Percentiles rank a stretch among this genome's conserved stretches.
These are phyloP conservation scores for Diplodia scrobiculata DNA, from an alignment of 2,329 filamentous ascomycete genomes.

Conservation along the genomic window DNA sequence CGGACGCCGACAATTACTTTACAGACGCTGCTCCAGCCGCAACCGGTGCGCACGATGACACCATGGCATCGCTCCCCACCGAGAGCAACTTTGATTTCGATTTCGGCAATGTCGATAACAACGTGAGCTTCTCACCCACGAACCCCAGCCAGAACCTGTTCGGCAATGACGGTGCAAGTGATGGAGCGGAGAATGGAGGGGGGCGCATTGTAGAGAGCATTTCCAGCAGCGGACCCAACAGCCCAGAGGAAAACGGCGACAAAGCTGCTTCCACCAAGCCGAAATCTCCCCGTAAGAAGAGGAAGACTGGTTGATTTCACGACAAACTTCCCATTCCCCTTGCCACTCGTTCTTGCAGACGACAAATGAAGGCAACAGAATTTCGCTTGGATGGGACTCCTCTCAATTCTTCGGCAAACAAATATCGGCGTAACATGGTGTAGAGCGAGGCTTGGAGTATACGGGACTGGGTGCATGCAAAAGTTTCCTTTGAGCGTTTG, in stretches of 20 bases:
- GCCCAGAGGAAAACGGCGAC: conserved; percentile 32
- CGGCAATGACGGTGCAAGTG: conserved; percentile 9
- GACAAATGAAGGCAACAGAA: neutral
- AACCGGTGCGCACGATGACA: conserved; percentile 15
- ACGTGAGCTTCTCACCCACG: conserved; percentile 30
- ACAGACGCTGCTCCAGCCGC: conserved; percentile 39
- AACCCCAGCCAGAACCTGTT: conserved; percentile 10
- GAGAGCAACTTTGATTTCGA: conserved; percentile 32
- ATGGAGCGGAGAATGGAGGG: conserved; percentile 27
- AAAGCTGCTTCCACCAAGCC: neutral
- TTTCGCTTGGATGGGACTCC: neutral
- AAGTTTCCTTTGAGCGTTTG: neutral
- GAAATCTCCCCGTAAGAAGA: conserved; percentile 25
- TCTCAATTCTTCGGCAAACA: neutral
- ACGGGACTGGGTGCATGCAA: neutral
- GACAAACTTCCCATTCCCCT: too few species aligned
- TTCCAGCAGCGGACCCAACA: conserved; percentile 38
- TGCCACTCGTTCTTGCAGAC: neutral
- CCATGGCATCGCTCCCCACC: conserved; percentile 37
- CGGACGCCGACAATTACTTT: conserved; percentile 53
- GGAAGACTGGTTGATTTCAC: conserved; percentile 21
- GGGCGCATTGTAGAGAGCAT: conserved; percentile 41
- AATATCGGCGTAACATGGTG: conserved; percentile 14
- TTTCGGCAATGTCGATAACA: conserved; percentile 30
- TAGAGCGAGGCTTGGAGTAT: neutral